phyloP scores from a whole-genome alignment of 1,284 basidiomycete species.

The Amylostereum areolatum region DNA sequence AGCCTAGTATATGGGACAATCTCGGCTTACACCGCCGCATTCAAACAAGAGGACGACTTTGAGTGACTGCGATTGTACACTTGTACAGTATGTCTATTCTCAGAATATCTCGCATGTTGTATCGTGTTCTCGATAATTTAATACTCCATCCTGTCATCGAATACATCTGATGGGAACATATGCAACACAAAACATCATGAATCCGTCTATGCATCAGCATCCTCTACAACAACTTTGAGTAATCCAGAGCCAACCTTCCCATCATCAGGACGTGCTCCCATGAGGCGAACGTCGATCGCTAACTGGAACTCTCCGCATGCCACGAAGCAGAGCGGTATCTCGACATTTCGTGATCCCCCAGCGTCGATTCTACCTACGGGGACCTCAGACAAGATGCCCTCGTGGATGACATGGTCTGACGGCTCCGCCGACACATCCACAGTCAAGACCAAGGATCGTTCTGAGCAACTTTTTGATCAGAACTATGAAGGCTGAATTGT shows the following conservation, averaged over 20 bases:
- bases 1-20: conserved; percentile 95
- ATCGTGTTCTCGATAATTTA: too few relatives aligned
- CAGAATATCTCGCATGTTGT: too few relatives aligned
- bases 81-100: conserved; percentile 2
- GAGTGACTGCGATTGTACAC: conserved; percentile 32
- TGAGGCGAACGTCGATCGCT: conserved; percentile 45
- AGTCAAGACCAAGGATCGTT: conserved; percentile 41
- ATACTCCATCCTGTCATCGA: too few relatives aligned
- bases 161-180: too few relatives aligned
- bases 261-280: conserved; percentile 9
- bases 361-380: conserved; percentile 50
- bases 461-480: conserved; percentile 27
- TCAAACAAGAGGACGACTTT: conserved; percentile 73
- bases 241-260: conserved; percentile 8
- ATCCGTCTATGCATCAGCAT: conserved; percentile 3
- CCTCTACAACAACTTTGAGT: conserved; percentile 12
- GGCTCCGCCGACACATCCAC: conserved; percentile 53
- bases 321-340: conserved; percentile 68
- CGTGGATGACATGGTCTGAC: conserved; percentile 59
- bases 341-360: conserved; percentile 47
- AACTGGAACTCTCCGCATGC: conserved; percentile 70
- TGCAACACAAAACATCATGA: too few relatives aligned
- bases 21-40: conserved; percentile 79
- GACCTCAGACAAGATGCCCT: conserved; percentile 58
- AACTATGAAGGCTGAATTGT: background rate